Evolutionary conservation across 1,139 yeast species (phyloP).

Genomic region (Barnettozyma hawaiiensis): DNA sequence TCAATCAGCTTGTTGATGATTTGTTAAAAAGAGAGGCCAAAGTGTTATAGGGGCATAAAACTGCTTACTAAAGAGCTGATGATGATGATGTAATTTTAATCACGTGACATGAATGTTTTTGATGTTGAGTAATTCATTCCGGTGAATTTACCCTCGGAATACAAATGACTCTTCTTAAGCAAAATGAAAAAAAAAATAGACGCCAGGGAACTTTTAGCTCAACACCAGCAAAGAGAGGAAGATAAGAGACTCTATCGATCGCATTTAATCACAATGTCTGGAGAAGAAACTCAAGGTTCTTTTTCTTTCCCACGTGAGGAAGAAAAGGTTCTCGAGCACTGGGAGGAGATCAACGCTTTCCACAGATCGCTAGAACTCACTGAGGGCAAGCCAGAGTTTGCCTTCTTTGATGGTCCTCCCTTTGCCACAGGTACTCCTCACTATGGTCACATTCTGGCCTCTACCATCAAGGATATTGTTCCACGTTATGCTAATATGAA

Average conservation of each 20-base stretch:
- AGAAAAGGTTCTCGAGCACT: constrained; percentile 66
- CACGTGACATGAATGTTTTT: too few species aligned
- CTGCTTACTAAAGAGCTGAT: neutral
- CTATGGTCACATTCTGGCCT: constrained; percentile 94
- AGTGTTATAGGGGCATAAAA: too few species aligned
- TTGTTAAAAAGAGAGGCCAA: too few species aligned
- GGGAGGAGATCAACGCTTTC: constrained; percentile 93
- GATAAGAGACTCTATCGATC: neutral
- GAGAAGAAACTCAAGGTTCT: constrained; percentile 16
- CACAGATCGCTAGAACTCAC: constrained; percentile 80
- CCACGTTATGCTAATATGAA: constrained; percentile 98
- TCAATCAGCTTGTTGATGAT: too few species aligned
- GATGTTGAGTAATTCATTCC: too few species aligned
- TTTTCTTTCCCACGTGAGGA: constrained; percentile 80
- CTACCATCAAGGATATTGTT: constrained; percentile 93
- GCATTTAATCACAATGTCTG: constrained; percentile 15
- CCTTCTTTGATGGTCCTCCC: constrained; percentile 98
- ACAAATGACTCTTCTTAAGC: too few species aligned
- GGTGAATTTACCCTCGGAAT: neutral
- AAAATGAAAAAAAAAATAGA: neutral
- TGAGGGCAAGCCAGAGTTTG: constrained; percentile 78
- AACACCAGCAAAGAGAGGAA: too few species aligned
- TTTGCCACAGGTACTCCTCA: constrained; percentile 99
- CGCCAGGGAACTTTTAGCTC: too few species aligned
- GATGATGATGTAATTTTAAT: too few species aligned